Base-by-base conservation (phyloP, 2,329 filamentous ascomycete genomes). In the Talaromyces amestolkiae region DNA sequence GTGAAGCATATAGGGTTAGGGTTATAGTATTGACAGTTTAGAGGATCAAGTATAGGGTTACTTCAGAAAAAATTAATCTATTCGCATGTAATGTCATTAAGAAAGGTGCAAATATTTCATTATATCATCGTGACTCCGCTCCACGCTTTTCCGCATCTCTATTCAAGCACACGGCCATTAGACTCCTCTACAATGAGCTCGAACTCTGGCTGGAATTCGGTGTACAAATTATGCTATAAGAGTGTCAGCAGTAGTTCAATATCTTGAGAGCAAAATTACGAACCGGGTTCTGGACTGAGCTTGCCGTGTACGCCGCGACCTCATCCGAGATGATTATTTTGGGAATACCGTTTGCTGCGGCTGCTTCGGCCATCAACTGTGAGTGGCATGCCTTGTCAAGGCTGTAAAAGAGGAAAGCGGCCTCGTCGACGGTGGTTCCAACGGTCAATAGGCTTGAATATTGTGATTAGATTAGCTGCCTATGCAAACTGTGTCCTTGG, bases 381-480 rank as follows among this genome's bases (percentile, higher is more conserved):
- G 77, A 75, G 49, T 78, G 77, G 49, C 78, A 80, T 51, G 77
- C 76, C 58, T 79, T 72, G 41, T 80, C 78, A n/a, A 80, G 71
- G 64, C 77, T 78, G 39, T 72, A 74, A 65, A 76, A 78, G 58
- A 78, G 72, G 58, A 76, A 77, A 1, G 76, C 76, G 0, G 76
- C 76, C 75, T 82, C 68, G 72, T 80, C 78, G 33, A 80, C 77
- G 1, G 78, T 80, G 43, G 70, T 71, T 22, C 78, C 78, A 10
- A 78, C 76, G 7, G 78, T 80, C 51, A 80, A 67, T 43, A 80
- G 71, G 31, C 78, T 78, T 58, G 10, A 66, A 43, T 72, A 13
- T 49, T 24, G 10, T 49, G 11, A 6, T 27, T 4, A 49, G 4
- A 77, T 77, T 4, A 63, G 58, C 56, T 15, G 45, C 35, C 49